Conservation (phyloP, 257 asterid genomes). For the Handroanthus guayacan region DNA sequence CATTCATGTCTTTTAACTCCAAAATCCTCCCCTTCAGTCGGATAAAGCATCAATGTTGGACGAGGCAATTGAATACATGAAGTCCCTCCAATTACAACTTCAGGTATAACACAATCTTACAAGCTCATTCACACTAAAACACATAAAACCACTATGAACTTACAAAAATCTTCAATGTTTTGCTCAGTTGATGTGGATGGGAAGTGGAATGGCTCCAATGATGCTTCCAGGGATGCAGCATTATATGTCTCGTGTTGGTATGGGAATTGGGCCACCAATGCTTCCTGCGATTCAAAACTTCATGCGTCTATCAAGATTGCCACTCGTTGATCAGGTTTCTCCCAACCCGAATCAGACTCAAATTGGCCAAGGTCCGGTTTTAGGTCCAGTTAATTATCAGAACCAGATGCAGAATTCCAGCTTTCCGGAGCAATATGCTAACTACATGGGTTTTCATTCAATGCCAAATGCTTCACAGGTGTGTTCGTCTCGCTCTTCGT, state of each 20-base stretch:
- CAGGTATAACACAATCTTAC: conserved; percentile 54
- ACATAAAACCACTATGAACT: neutral
- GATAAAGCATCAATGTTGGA: conserved; percentile 93
- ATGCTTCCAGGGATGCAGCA: conserved; percentile 77
- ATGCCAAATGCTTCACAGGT: conserved; percentile 70
- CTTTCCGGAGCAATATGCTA: conserved; percentile 67
- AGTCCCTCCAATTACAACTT: conserved; percentile 79
- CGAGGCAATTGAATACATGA: conserved; percentile 91
- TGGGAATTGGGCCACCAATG: conserved; percentile 64
- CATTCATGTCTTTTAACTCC: neutral
- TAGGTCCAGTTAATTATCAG: conserved; percentile 52
- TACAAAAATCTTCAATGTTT: neutral
- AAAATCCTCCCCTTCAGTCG: conserved; percentile 46
- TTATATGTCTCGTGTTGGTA: conserved; percentile 69
- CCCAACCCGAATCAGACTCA: conserved; percentile 50
- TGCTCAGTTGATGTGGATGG: conserved; percentile 87
- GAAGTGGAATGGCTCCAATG: conserved; percentile 82
- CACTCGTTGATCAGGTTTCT: conserved; percentile 54
- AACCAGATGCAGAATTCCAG: conserved; percentile 56
- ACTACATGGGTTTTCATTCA: conserved; percentile 62
- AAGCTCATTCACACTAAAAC: neutral
- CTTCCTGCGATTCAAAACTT: conserved; percentile 61
- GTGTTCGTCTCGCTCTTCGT: neutral
- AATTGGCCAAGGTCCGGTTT: conserved; percentile 35
- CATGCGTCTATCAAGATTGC: conserved; percentile 62